Base-by-base conservation (phyloP, 2,329 filamentous ascomycete species). In the Orbilia blumenaviensis region DNA sequence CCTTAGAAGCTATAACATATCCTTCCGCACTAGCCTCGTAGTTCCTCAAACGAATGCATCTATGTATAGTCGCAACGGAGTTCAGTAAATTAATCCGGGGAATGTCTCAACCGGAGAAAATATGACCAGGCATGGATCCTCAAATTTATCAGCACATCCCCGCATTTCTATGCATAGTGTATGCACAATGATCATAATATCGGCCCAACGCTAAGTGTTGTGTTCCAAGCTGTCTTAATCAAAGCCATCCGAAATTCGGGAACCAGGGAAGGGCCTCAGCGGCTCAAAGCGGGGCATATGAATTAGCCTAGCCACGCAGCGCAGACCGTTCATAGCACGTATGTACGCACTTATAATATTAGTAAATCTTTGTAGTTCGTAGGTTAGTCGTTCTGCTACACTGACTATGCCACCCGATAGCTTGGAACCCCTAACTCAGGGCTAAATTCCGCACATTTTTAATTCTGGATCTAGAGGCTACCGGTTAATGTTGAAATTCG, bases 31-130 rank as follows among this genome's bases (percentile, higher is more conserved):
- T 8, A 25, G 44, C n/a, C 7, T n/a, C 3, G 16, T 23, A 10
- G 23, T 16, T 16, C n/a, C 6, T 14, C 18, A 25, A 27, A 16
- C 36, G 36, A 38, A 9, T 7, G 12, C 16, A 41, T 5, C 2
- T 9, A 8, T 34, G 14, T n/a, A 16, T 16, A 44, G 41, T n/a
- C 6, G 2, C 41, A 16, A 44, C n/a, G n/a, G 2, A 2, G 18
- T 23, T 44, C n/a, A 44, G 44, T 3, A 18, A 48, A 29, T 52
- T 52, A 32, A 52, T 38, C 34, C 29, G 27, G 52, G 34, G 32
- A 56, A 58, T 58, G 29, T 58, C 25, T 58, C 52, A 58, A 12
- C 14, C 52, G 52, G 52, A 58, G 21, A 38, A 58, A 58, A 54
- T 29, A 54, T 34, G 25, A 2, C 29, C 16, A 54, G 29, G 48